Conservation (phyloP, 306 rosid species). For the Cucurbita maxima region DNA sequence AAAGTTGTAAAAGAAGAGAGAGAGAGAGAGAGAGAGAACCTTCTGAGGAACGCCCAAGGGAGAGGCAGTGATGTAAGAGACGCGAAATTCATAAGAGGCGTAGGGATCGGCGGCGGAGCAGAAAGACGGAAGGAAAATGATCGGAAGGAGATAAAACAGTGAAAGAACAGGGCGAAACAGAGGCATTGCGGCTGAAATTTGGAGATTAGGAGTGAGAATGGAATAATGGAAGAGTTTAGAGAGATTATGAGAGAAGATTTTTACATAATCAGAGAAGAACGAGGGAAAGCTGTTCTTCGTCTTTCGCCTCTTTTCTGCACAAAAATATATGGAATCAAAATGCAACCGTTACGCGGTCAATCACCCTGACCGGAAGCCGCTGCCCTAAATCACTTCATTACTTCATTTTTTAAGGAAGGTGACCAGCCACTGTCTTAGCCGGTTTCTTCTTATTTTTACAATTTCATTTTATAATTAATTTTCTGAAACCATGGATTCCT, state of each 20-base stretch:
- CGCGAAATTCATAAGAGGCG: constrained; percentile 32
- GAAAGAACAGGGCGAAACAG: neutral
- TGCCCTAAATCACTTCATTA: neutral
- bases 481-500: neutral
- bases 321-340: neutral
- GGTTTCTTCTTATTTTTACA: neutral
- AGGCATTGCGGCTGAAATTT: constrained; percentile 16
- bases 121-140: constrained; percentile 26
- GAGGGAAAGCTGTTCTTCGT: neutral
- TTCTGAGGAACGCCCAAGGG: constrained; percentile 69
- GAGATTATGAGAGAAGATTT: neutral
- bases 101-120: constrained; percentile 47
- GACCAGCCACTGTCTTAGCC: neutral
- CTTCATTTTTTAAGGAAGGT: neutral
- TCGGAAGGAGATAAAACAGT: constrained; percentile 28
- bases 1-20: neutral
- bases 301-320: neutral
- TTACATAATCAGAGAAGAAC: neutral
- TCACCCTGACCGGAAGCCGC: neutral
- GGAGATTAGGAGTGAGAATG: neutral
- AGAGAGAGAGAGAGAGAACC: constrained; percentile 21
- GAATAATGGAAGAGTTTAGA: neutral
- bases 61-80: constrained; percentile 50
- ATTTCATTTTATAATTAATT: neutral
- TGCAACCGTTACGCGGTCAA: constrained; percentile 7